A percentile compares a stretch with the other conserved stretches of the same genome.
These are phyloP conservation scores for Aspergillus cristatus DNA, from an alignment of 495 filamentous ascomycete genomes.

Conservation along the genomic window DNA sequence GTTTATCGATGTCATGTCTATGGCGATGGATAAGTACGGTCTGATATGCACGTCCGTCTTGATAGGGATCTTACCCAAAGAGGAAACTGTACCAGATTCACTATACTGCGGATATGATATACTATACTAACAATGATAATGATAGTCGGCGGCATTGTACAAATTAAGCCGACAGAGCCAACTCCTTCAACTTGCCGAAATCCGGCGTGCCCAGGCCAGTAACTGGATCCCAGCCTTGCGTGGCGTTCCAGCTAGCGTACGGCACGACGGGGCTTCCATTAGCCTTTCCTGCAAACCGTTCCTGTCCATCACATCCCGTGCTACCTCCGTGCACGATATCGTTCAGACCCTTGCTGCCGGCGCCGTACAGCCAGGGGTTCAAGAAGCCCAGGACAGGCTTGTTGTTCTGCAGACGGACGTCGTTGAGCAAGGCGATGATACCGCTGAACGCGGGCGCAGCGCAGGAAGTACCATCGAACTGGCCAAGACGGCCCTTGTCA, in stretches of 20 bases:
- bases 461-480: slow-evolving; percentile 57
- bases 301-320: slow-evolving; percentile 47
- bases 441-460: slow-evolving; percentile 54
- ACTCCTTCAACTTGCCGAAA: slow-evolving; percentile 28
- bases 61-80: no score
- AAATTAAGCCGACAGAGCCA: slow-evolving; percentile 1
- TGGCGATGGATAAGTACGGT: no score
- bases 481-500: slow-evolving; percentile 38
- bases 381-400: slow-evolving; percentile 57
- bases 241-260: slow-evolving; percentile 42
- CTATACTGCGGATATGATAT: no score
- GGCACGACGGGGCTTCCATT: slow-evolving; percentile 32
- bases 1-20: no score
- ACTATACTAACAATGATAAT: background rate
- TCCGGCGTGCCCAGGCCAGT: slow-evolving; percentile 50
- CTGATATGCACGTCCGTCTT: no score
- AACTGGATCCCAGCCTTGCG: slow-evolving; percentile 53
- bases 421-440: slow-evolving; percentile 58
- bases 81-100: no score
- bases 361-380: slow-evolving; percentile 64
- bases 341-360: slow-evolving; percentile 43
- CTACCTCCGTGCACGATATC: slow-evolving; percentile 55
- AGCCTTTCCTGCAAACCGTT: slow-evolving; percentile 27
- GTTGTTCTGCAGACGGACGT: slow-evolving; percentile 47
- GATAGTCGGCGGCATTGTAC: no score